Evolutionary conservation across 805 yeast genomes (phyloP), one percentile per base, ranked within the genome.

Genomic region (Diddensiella transvaalensis): DNA sequence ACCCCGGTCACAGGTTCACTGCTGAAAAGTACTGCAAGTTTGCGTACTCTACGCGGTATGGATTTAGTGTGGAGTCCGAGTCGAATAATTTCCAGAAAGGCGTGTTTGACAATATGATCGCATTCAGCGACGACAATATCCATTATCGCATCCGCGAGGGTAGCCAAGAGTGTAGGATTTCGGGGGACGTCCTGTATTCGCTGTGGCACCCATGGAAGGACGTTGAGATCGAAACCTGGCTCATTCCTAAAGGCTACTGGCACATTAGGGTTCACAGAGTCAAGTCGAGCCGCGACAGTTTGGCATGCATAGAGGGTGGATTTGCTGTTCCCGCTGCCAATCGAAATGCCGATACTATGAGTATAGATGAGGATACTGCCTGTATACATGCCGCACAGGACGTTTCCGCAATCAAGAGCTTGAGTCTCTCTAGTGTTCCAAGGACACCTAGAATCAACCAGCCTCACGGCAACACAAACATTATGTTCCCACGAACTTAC

Each of bases 21-120:
- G 46, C 55, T 13, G 60, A 53, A 22, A 59, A 59, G 46, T 59
- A 59, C 52, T 43, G 54, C 48, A 59, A 59, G 46, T 58, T 58
- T 46, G 61, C 59, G n/a, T 59, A 59, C 40, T 54, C 59, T 10
- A 36, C 58, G 2, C 22, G 52, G 18, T 59, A 56, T 41, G 61
- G 57, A 5, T 56, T 59, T 44, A 48, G 58, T 22, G 47, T 58
- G 17, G 53, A 58, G 40, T 42, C 47, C 26, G 48, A 48, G 21
- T 24, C 15, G 15, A 42, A 46, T 1, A 15, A 40, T 15, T 50
- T 55, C 19, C 17, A 43, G 3, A 47, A 43, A 22, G 48, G 55
- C 32, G 56, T 48, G 4, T 51, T 50, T 18, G 61, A 58, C 44
- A 54, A 29, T 32, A 53, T 50, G 54, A 30, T 58, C 17, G 61